Base-by-base conservation (phyloP, 495 filamentous ascomycete species). In the Achaetomiella virescens region DNA sequence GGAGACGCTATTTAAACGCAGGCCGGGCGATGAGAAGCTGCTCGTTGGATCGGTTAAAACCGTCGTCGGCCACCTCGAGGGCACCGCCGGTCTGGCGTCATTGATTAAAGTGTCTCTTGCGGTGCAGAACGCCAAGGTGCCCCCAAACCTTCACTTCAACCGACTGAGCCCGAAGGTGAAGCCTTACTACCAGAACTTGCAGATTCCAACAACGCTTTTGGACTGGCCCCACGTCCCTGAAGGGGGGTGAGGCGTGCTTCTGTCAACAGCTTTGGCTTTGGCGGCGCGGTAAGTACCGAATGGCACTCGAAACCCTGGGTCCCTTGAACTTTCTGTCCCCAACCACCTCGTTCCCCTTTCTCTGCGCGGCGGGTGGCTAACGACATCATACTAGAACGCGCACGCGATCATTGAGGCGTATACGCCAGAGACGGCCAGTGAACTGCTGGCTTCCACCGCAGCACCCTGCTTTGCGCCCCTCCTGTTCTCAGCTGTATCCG, bases 31-130 rank as follows among this genome's bases (percentile, higher is more conserved):
- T 61, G 60, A 70, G 0, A 69, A 72, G 0, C 61, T 80, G 10
- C 70, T 72, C 45, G 67, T 84, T 27, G 80, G 80, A 1, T 78
- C 77, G 0, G 61, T 83, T 1, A 84, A 84, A 50, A 66, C 72
- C 0, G 79, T 80, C 51, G 72, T 82, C 24, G 79, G 81, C 1
- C 81, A 84, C 58, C 55, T 72, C 2, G 81, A 84, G 62, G 79
- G 71, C 1, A 63, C 72, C 1, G 72, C 70, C 48, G 81, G 81
- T 0, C 60, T 84, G 12, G 71, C 77, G 2, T 73, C 73, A 1
- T 49, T 84, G 0, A 69, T 84, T n/a, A 84, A 84, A 53, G 70
- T 72, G 3, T 63, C 75, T 11, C 18, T 49, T 8, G 37, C 76
- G 48, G 61, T 84, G 11, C 77, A 84, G 45, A 75, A 70, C 48